These are phyloP conservation scores for Metroxylon sagu DNA, from an alignment of 176 grass and related monocot genomes.

Conservation along the genomic window DNA sequence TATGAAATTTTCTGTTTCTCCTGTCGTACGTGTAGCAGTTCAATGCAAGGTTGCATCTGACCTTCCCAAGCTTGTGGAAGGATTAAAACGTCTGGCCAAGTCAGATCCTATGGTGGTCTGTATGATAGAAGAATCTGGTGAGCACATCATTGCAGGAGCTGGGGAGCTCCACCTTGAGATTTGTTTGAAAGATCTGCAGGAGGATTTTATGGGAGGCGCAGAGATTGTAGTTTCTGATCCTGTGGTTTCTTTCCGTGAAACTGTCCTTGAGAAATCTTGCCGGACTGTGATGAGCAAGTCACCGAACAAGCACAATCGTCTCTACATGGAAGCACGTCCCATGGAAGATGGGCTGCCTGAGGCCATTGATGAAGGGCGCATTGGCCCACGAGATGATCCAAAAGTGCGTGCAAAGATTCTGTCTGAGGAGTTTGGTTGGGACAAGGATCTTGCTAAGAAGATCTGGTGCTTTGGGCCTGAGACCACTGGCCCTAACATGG, in stretches of 20 bases:
- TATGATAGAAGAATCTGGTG: conserved; percentile 70
- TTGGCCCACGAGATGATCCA: conserved; percentile 72
- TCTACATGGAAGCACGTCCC: conserved; percentile 75
- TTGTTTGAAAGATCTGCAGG: conserved; percentile 70
- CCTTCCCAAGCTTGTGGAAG: conserved; percentile 81
- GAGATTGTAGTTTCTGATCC: conserved; percentile 65
- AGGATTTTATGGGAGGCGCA: conserved; percentile 86
- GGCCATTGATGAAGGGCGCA: conserved; percentile 61
- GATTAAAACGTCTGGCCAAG: conserved; percentile 72
- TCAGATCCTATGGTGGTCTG: conserved; percentile 83
- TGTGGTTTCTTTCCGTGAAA: conserved; percentile 89
- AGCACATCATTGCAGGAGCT: conserved; percentile 82
- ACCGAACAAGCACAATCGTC: conserved; percentile 78
- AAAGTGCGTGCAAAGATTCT: conserved; percentile 66
- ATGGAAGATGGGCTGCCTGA: conserved; percentile 62
- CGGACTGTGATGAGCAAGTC: conserved; percentile 86
- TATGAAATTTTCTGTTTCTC: conserved; percentile 85
- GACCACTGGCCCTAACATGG: conserved; percentile 78
- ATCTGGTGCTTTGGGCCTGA: conserved; percentile 91
- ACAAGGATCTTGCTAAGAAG: conserved; percentile 85
- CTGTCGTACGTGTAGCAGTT: conserved; percentile 74
- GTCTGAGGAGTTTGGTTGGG: conserved; percentile 68
- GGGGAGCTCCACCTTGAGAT: conserved; percentile 82
- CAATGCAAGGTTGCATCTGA: conserved; percentile 75
- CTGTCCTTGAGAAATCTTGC: conserved; percentile 69